These are phyloP conservation scores for Beauveria brongniartii DNA, from an alignment of 2,329 filamentous ascomycete species.

Conservation along the genomic window DNA sequence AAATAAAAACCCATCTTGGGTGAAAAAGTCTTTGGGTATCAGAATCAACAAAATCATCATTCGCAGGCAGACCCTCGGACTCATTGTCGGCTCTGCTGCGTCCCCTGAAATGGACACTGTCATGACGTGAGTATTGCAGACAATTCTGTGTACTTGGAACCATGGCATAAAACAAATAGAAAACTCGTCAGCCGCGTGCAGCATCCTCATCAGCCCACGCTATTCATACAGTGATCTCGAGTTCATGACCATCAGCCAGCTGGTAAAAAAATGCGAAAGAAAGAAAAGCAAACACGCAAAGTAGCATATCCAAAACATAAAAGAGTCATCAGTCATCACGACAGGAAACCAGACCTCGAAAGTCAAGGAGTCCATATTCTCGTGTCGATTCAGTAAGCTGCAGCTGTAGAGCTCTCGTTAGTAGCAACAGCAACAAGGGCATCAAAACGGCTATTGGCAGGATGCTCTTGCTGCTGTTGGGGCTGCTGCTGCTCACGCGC, in stretches of 20 bases:
- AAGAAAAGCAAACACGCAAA: background rate
- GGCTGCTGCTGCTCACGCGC: constrained; percentile 23
- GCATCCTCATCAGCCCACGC: background rate
- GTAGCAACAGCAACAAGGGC: constrained; percentile 38
- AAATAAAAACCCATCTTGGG: background rate
- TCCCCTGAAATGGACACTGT: background rate
- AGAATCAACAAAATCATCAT: constrained; percentile 6
- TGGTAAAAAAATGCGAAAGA: background rate
- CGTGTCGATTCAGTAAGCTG: constrained; percentile 26
- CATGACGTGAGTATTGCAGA: constrained; percentile 10
- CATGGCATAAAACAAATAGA: background rate
- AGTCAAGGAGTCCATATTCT: background rate
- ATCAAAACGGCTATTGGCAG: constrained; percentile 24
- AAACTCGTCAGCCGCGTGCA: background rate
- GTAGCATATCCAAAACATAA: background rate
- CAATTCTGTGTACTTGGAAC: constrained; percentile 5
- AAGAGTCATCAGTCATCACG: constrained; percentile 3
- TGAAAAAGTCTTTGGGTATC: constrained; percentile 10
- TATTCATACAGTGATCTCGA: background rate
- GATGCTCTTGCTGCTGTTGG: constrained; percentile 12
- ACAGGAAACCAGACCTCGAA: background rate
- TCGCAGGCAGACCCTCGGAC: background rate
- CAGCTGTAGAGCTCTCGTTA: constrained; percentile 34
- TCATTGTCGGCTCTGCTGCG: background rate
- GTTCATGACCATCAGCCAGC: background rate